These are phyloP conservation scores for Tuber brumale DNA, from an alignment of 495 filamentous ascomycete species.

Conservation along the genomic window DNA sequence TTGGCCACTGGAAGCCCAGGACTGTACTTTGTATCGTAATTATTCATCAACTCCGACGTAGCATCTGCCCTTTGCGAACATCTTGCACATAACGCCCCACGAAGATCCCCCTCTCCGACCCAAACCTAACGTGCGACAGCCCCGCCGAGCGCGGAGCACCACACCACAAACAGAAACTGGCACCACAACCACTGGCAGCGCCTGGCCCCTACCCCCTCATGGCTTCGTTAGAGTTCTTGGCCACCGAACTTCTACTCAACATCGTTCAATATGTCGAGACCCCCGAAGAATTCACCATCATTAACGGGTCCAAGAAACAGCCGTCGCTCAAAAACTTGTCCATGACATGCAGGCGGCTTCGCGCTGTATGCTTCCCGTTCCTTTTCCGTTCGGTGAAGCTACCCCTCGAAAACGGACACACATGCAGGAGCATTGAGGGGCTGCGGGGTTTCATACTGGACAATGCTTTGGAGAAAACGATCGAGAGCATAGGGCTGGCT, in stretches of 20 bases:
- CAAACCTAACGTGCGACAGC: background rate
- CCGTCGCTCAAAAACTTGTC: constrained; percentile 34
- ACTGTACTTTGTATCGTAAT: background rate
- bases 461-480: constrained; percentile 12
- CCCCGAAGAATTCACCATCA: constrained; percentile 8
- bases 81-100: background rate
- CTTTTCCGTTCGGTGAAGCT: constrained; percentile 32
- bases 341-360: constrained; percentile 29
- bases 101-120: background rate
- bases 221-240: constrained; percentile 21
- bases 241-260: constrained; percentile 36
- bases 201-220: constrained; percentile 3
- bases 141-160: background rate
- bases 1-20: background rate
- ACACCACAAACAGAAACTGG: background rate
- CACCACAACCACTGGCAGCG: background rate
- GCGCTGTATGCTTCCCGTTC: constrained; percentile 24
- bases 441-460: constrained; percentile 21
- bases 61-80: background rate
- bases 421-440: constrained; percentile 9
- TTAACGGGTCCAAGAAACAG: background rate
- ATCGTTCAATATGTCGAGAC: constrained; percentile 25
- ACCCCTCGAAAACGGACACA: constrained; percentile 6
- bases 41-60: background rate
- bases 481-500: constrained; percentile 18